Base-by-base conservation (phyloP, 2,329 filamentous ascomycete species). In the Aspergillus neoniger region DNA sequence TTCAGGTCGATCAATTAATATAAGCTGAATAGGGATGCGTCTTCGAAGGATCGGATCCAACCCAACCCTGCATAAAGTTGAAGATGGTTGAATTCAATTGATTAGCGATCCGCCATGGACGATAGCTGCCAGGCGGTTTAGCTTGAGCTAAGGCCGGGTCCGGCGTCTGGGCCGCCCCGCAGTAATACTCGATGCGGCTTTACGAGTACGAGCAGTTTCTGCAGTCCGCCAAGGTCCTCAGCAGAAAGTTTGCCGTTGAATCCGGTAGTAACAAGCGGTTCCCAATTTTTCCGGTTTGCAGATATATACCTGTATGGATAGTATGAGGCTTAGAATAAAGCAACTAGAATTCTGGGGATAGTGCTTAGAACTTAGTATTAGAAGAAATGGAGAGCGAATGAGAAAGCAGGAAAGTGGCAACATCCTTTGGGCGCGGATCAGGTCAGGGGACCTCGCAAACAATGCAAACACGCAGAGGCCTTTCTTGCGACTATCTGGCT, bases 381-480 rank as follows among this genome's bases (percentile, higher is more conserved):
- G 10, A 3, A 44, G 41, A 44, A 6, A 6, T 10, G 2, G 19
- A 44, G 41, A 44, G 41, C 41, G 41, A 44, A 44, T 44, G 41
- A 44, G 41, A 21, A 15, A 44, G 19, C 19, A 44, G 41, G 41
- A 44, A 23, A 44, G 41, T 44, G 41, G 41, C 41, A 44, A 44
- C 41, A 44, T 44, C 41, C 32, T 36, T 14, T 36, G 12, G 32
- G 12, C 10, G 32, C 12, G 32, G 32, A 36, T 36, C 32, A 53
- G 39, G 30, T 47, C 55, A 51, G 28, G 25, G 23, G 25, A 57
- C 38, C 4, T 58, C 62, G 47, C 68, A 70, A 70, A 70, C 68
- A 69, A 30, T 66, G 65, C 68, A 70, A 70, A 70, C 68, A 15
- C 19, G 51, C 38, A 28, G 41, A 19, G 17, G 17, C 39, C 39